Evolutionary conservation across 306 rosid genomes (phyloP), one percentile per base, ranked within the genome.

Genomic region (Prosopis cineraria): DNA sequence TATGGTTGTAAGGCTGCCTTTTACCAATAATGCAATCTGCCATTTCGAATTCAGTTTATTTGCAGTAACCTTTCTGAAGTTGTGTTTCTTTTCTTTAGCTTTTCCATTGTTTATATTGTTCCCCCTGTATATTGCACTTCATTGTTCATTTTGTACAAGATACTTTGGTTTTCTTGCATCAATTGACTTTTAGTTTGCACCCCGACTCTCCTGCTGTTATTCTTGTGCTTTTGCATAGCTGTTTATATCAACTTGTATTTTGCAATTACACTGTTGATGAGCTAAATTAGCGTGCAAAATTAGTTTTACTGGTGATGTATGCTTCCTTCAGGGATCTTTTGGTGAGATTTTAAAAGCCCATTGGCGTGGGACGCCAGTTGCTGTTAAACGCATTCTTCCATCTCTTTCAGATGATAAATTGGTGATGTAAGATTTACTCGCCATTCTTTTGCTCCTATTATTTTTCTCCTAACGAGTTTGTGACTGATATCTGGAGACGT

Each of bases 341-440:
- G 99, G 99, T 72, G 99, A 96, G 89, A 93, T 96, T 79, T 86
- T 96, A 69, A 96, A 78, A 87, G 99, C 97, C 40, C 79, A 81
- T 78, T 96, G 99, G 99, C 99, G 99, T 63, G 99, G 99, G 83
- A 96, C 99, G n/a, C 98, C 98, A 5, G 99, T 96, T 68, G 99
- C 99, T 77, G 91, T 91, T 73, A 96, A 96, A 81, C 99, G 98
- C 76, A 96, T 96, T 80, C 97, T 93, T 80, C 97, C 99, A 60
- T 93, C 98, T 59, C 98, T 96, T 68, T 96, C 98, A 12, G 96
- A 92, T 78, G 99, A 96, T 87, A 86, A 96, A 93, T 76, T 90
- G 87, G 99, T 96, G 84, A 88, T 91, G 99, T 93, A 74, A 90
- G 97, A 72, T 80, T 78, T 67, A 10, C 14, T 39, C 10, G 40